A percentile compares a stretch with the other conserved stretches of the same genome.
These are phyloP conservation scores for Ophiostoma sp. DNA, from an alignment of 2,329 filamentous ascomycete species.

Conservation along the genomic window DNA sequence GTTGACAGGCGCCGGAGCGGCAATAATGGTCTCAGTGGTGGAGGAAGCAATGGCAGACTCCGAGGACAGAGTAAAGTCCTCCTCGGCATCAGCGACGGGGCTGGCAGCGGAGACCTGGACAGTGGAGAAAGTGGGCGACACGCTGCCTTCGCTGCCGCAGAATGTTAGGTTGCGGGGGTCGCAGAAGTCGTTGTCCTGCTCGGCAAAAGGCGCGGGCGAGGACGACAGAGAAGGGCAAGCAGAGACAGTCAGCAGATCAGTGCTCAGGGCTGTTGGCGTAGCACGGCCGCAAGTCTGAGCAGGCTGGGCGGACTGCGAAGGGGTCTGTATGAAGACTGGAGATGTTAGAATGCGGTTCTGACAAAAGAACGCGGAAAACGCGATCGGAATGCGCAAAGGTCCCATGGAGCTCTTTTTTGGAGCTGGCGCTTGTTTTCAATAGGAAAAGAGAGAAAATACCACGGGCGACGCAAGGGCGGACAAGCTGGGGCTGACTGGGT, in stretches of 20 bases:
- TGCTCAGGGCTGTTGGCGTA: conserved; percentile 45
- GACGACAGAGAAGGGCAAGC: conserved; percentile 82
- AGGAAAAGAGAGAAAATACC: neutral
- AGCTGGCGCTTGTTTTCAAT: conserved; percentile 5
- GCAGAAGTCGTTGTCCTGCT: conserved; percentile 77
- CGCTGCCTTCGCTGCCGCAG: conserved; percentile 45
- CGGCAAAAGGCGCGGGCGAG: conserved; percentile 71
- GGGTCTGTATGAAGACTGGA: conserved; percentile 46
- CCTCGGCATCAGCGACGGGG: conserved; percentile 59
- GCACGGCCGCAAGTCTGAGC: conserved; percentile 9
- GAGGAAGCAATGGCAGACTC: conserved; percentile 36
- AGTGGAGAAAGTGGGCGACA: conserved; percentile 58
- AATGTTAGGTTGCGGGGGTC: conserved; percentile 88
- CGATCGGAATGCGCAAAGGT: neutral
- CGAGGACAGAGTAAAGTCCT: conserved; percentile 40
- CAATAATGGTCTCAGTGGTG: conserved; percentile 28
- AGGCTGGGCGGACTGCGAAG: conserved; percentile 39
- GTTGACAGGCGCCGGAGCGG: conserved; percentile 38
- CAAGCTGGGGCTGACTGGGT: neutral
- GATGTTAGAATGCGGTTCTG: conserved; percentile 19
- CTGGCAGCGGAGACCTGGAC: conserved; percentile 54
- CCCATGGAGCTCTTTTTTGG: neutral
- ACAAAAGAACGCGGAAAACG: neutral
- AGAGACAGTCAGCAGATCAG: conserved; percentile 59
- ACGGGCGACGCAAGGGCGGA: neutral